These are phyloP conservation scores for Dictyophora rubrovolvata DNA, from an alignment of 768 basidiomycete genomes.

Conservation along the genomic window DNA sequence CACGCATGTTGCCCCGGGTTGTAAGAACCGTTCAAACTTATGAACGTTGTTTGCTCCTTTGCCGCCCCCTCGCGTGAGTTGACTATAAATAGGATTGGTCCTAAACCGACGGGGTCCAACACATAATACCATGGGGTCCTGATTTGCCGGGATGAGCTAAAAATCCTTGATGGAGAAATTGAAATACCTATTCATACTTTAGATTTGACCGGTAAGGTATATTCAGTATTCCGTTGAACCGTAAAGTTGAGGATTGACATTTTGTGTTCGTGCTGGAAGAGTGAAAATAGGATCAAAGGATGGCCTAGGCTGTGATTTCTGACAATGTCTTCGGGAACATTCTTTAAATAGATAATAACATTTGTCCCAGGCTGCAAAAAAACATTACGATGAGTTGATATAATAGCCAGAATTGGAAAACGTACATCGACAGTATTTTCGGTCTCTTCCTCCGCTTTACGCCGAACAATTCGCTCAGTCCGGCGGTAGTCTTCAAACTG, in stretches of 20 bases:
- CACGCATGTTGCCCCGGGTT: constrained; percentile 70
- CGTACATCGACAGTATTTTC: constrained; percentile 52
- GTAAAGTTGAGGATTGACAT: constrained; percentile 86
- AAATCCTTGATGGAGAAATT: not conserved
- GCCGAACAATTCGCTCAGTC: constrained; percentile 63
- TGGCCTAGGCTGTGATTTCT: constrained; percentile 21
- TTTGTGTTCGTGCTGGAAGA: constrained; percentile 95
- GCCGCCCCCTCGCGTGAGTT: constrained; percentile 82
- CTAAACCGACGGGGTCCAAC: constrained; percentile 79
- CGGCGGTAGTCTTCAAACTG: constrained; percentile 92
- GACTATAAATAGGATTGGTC: constrained; percentile 85
- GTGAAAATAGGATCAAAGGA: constrained; percentile 64
- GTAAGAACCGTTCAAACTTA: constrained; percentile 87
- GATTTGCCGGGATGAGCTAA: constrained; percentile 5
- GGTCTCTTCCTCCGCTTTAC: constrained; percentile 53
- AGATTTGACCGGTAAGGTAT: constrained; percentile 75
- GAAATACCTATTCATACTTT: constrained; percentile 54
- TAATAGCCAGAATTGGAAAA: constrained; percentile 1
- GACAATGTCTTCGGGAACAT: constrained; percentile 58
- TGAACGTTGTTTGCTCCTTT: constrained; percentile 94
- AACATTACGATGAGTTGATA: not conserved
- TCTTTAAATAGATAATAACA: constrained; percentile 66
- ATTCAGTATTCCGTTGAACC: constrained; percentile 93
- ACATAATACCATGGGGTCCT: constrained; percentile 85
- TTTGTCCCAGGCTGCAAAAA: constrained; percentile 61